Evolutionary conservation across 768 basidiomycete species (phyloP).

Genomic region (Leucocoprinus birnbaumii): DNA sequence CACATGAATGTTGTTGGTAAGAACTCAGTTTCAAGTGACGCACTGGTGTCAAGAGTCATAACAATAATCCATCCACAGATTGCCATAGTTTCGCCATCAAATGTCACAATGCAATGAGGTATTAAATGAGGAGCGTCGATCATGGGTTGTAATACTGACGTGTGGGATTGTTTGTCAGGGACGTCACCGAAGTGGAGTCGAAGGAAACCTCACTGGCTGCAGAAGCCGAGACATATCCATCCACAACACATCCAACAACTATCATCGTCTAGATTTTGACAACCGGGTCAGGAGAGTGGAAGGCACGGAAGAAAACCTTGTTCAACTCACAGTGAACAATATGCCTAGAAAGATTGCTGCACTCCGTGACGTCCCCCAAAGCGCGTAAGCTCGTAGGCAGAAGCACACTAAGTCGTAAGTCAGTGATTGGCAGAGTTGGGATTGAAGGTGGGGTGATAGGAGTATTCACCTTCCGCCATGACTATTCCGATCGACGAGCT

Average conservation of each 20-base stretch:
- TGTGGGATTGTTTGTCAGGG: too few species aligned
- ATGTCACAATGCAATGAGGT: background rate
- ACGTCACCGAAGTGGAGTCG: too few species aligned
- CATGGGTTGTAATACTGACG: background rate
- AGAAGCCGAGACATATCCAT: background rate
- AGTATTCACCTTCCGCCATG: background rate
- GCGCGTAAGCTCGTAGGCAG: background rate
- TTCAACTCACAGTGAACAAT: background rate
- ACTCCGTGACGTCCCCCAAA: background rate
- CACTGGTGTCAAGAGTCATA: background rate
- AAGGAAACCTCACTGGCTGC: background rate
- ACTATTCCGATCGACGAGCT: background rate
- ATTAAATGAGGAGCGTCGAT: background rate
- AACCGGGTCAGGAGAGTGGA: background rate
- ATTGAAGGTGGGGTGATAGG: too few species aligned
- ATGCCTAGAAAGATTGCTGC: background rate
- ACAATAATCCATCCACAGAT: slow-evolving; percentile 5
- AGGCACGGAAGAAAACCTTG: too few species aligned
- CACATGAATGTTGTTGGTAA: background rate
- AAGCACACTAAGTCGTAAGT: background rate
- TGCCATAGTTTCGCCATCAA: background rate
- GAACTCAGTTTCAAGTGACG: background rate
- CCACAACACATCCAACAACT: background rate
- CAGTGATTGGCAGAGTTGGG: too few species aligned
- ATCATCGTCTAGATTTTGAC: background rate